Conservation (phyloP, 805 yeast genomes). For the Yarrowia sp. region DNA sequence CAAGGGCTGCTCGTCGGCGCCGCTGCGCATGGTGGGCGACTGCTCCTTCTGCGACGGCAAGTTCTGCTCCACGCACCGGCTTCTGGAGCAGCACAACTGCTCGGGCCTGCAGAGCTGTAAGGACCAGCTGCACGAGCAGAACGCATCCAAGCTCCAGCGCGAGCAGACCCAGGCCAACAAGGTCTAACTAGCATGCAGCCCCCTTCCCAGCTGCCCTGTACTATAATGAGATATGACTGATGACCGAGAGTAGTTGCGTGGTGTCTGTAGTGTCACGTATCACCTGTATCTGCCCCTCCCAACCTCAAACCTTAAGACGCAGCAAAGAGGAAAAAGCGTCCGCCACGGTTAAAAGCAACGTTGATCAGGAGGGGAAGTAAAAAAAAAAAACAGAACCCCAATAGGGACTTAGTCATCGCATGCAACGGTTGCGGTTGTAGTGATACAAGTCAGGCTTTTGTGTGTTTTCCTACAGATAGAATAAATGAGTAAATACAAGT, state of each 20-base stretch:
- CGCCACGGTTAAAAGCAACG: slow-evolving; percentile 16
- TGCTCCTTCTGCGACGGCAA: slow-evolving; percentile 82
- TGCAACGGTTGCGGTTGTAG: too few relatives aligned
- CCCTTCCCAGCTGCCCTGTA: neutral
- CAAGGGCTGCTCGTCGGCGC: slow-evolving; percentile 59
- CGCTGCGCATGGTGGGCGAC: slow-evolving; percentile 68
- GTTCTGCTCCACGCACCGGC: slow-evolving; percentile 82
- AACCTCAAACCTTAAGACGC: neutral
- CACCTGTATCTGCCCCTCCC: slow-evolving; percentile 15
- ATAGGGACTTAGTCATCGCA: too few relatives aligned
- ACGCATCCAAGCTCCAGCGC: slow-evolving; percentile 75
- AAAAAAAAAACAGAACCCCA: too few relatives aligned
- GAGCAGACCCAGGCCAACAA: slow-evolving; percentile 81
- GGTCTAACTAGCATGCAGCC: slow-evolving; percentile 48
- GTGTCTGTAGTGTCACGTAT: neutral
- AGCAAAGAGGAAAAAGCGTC: neutral
- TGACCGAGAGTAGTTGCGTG: neutral
- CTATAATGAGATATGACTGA: slow-evolving; percentile 14
- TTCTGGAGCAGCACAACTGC: slow-evolving; percentile 81
- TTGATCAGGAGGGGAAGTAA: slow-evolving; percentile 3
- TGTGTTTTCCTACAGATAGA: too few relatives aligned
- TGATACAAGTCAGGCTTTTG: too few relatives aligned
- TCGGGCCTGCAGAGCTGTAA: slow-evolving; percentile 75
- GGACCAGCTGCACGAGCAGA: slow-evolving; percentile 77
- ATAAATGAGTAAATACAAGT: too few relatives aligned